phyloP scores from a whole-genome alignment of 192 early-diverging fungal species.

The Rhizophagus prolifer region DNA sequence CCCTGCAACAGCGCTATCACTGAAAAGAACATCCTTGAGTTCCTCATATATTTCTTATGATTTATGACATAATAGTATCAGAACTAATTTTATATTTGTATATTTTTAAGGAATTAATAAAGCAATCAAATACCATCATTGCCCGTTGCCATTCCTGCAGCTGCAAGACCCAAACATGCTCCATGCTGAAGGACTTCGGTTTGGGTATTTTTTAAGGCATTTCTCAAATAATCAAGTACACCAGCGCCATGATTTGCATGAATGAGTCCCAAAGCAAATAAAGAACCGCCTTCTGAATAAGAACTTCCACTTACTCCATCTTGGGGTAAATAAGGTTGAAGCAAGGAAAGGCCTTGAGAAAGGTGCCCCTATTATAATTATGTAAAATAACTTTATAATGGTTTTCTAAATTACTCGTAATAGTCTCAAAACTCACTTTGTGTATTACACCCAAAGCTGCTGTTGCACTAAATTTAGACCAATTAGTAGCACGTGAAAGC shows the following conservation, averaged over 20 bases:
- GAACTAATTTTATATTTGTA: neutral
- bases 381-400: neutral
- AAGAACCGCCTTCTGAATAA: conserved; percentile 95
- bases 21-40: conserved; percentile 84
- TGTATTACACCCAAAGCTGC: conserved; percentile 98
- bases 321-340: conserved; percentile 93
- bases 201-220: conserved; percentile 75
- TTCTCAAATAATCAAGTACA: conserved; percentile 80
- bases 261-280: conserved; percentile 97
- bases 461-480: conserved; percentile 99
- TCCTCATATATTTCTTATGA: conserved; percentile 76
- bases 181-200: conserved; percentile 95
- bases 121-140: conserved; percentile 59
- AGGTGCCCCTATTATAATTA: conserved; percentile 71
- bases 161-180: conserved; percentile 90
- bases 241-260: conserved; percentile 90
- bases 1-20: conserved; percentile 94
- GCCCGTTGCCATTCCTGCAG: conserved; percentile 95
- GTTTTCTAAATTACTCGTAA: neutral
- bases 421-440: conserved; percentile 47
- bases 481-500: conserved; percentile 95
- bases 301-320: conserved; percentile 83
- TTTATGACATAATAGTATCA: neutral
- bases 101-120: conserved; percentile 1
- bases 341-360: conserved; percentile 73